Evolutionary conservation across 768 basidiomycete species (phyloP), one percentile per base, ranked within the genome.

Genomic region (Termitomyces sp.): DNA sequence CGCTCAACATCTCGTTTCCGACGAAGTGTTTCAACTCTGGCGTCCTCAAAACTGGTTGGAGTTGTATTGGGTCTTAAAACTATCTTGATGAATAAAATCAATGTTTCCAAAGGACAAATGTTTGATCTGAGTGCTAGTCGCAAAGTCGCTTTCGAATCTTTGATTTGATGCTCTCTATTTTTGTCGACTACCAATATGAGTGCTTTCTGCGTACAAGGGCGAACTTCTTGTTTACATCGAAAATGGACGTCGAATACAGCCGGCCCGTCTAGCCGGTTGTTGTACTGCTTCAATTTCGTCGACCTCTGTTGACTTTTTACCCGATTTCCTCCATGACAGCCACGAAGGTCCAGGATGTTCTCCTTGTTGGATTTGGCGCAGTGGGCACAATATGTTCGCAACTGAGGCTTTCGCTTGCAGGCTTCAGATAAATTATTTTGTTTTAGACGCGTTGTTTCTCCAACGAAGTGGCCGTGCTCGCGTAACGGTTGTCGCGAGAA

Each of bases 401-500:
- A 22, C 11, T n/a, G 18, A 41, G 40, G 8, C 10, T 8, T n/a
- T 40, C 55, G 4, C 22, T 14, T 11, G 45, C 3, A 10, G 38
- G 8, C 32, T 36, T 16, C 9, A 28, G 46, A 38, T 30, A n/a
- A 48, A 10, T 3, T 3, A 18, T 16, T 22, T 51, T 44, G 3
- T 14, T 46, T 18, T 54, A 87, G 85, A 85, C 64, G 77, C 84
- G 1, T 72, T 79, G 52, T 75, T 86, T 54, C 71, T 87, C 22
- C 74, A 82, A 59, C 72, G 79, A 58, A 82, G 84, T 62, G 80
- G 83, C 11, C 72, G 78, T 32, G 86, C 80, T 1, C 76, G 81
- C 26, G 83, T 92, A 9, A 91, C 90, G 1, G 85, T 76, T 18
- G 86, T 92, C 1, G 90, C 89, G 2, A 71, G 90, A 55, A 83